Percentiles rank a stretch among this genome's conserved stretches.
Conservation (phyloP, 257 asterid species). For the Catharanthus roseus region DNA sequence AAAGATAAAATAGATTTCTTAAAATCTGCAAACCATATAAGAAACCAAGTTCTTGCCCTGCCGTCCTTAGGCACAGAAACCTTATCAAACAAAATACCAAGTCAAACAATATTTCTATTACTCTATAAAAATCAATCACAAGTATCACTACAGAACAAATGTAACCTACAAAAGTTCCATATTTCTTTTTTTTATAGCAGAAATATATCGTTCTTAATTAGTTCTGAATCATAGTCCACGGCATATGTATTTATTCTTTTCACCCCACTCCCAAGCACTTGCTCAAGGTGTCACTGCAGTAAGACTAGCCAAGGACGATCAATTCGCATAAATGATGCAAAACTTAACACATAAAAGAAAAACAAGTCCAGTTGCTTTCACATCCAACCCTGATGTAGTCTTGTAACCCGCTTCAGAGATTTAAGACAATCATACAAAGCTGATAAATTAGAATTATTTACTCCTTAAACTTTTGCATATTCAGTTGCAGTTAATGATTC, state of each 20-base stretch:
- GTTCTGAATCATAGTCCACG: neutral
- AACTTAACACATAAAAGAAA: neutral
- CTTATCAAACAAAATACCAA: neutral
- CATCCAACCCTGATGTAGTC: neutral
- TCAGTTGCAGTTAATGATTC: neutral
- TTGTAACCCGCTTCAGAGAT: neutral
- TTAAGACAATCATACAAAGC: neutral
- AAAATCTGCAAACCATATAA: neutral
- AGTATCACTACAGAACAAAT: neutral
- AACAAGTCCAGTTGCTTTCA: neutral
- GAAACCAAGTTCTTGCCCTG: neutral
- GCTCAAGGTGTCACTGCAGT: neutral
- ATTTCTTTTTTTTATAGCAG: neutral
- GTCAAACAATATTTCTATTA: neutral
- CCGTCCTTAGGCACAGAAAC: neutral
- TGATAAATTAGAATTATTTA: neutral
- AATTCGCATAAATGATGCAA: neutral
- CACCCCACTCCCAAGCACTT: neutral
- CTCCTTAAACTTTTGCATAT: neutral
- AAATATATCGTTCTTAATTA: neutral
- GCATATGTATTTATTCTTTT: neutral
- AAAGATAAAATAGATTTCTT: neutral
- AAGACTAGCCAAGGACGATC: neutral
- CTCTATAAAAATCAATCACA: no score
- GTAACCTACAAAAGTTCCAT: neutral